A percentile compares a stretch with the other conserved stretches of the same genome.
These are phyloP conservation scores for Carex pumila DNA, from an alignment of 176 grass and related monocot genomes.

Conservation along the genomic window DNA sequence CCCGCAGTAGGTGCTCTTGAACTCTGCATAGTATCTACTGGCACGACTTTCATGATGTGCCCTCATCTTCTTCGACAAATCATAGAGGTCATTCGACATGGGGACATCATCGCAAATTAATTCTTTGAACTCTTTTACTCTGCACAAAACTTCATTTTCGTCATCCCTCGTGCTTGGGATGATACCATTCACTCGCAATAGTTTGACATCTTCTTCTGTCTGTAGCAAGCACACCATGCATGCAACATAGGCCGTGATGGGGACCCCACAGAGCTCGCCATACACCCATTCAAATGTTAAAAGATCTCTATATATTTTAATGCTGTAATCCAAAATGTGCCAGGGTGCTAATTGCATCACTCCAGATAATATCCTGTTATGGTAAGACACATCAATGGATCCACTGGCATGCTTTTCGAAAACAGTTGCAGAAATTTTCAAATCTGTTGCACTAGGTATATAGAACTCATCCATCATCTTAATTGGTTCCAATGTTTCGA, in stretches of 20 bases:
- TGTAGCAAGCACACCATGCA: not conserved
- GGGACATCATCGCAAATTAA: not conserved
- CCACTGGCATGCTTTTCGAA: not conserved
- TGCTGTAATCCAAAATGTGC: not conserved
- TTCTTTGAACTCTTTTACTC: not conserved
- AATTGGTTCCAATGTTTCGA: not conserved
- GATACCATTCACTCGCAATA: not conserved
- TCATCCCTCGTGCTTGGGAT: not conserved
- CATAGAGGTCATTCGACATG: not conserved
- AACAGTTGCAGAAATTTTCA: not conserved
- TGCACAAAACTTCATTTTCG: not conserved
- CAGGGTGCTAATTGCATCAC: not conserved
- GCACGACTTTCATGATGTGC: not conserved
- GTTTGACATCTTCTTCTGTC: not conserved
- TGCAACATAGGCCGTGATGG: not conserved
- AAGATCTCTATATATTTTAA: not conserved
- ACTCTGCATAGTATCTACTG: not conserved
- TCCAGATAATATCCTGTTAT: not conserved
- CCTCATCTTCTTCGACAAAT: not conserved
- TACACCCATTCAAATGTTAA: not conserved
- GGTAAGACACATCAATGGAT: not conserved
- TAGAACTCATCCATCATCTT: not conserved
- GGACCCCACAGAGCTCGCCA: not conserved
- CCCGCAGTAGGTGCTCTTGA: not conserved
- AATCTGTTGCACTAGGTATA: not conserved